These are phyloP conservation scores for Saccharomycopsis synnaedendra DNA, from an alignment of 805 yeast species.

Conservation along the genomic window DNA sequence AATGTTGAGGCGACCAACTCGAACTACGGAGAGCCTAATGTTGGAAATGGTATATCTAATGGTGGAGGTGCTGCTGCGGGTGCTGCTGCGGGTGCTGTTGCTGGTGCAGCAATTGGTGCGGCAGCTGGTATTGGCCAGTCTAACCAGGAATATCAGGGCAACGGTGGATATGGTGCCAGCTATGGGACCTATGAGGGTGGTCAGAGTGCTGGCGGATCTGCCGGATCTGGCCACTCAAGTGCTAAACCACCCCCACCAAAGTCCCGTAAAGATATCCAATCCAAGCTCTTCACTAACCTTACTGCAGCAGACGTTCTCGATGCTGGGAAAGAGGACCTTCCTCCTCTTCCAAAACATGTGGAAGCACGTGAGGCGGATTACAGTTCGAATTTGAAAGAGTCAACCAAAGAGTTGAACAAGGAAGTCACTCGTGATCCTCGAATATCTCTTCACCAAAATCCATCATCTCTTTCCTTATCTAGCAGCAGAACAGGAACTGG, in stretches of 20 bases:
- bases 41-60: neutral
- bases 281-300: slow-evolving; percentile 35
- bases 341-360: no score
- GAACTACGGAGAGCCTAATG: neutral
- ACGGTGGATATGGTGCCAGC: neutral
- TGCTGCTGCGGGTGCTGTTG: neutral
- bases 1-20: no score
- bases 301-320: slow-evolving; percentile 22
- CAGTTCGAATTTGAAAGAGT: no score
- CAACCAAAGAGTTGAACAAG: no score
- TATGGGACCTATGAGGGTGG: neutral
- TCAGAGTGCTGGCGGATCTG: slow-evolving; percentile 4
- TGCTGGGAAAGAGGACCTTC: no score
- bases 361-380: no score
- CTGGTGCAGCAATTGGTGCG: slow-evolving; percentile 17
- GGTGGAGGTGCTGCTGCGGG: neutral
- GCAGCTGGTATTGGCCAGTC: slow-evolving; percentile 10
- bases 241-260: slow-evolving; percentile 14
- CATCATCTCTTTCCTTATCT: slow-evolving; percentile 19
- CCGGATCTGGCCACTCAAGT: neutral
- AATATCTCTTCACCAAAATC: no score
- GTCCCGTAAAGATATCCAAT: slow-evolving; percentile 30
- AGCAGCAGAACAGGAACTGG: slow-evolving; percentile 8
- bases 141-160: no score
- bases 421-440: no score